A percentile compares a stretch with the other conserved stretches of the same genome.
Conservation (phyloP, 768 basidiomycete species). For the Cubamyces sp. region DNA sequence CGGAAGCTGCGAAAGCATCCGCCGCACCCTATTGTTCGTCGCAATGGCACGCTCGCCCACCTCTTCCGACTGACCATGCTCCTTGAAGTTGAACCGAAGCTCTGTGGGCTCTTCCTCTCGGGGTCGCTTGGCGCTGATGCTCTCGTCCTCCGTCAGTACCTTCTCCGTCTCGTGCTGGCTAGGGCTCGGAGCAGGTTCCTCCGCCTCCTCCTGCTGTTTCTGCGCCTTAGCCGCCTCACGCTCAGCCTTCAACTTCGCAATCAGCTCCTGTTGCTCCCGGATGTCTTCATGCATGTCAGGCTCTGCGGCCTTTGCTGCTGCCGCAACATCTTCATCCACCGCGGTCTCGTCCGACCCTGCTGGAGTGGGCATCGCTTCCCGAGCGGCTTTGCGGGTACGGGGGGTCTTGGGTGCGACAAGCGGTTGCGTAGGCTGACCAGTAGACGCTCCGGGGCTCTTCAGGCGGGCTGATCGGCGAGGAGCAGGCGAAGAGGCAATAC, state of each 20-base stretch:
- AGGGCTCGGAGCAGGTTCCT: slow-evolving; percentile 42
- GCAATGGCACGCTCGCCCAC: slow-evolving; percentile 57
- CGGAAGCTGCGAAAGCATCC: slow-evolving; percentile 53
- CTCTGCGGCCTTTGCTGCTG: slow-evolving; percentile 53
- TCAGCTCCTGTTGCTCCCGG: slow-evolving; percentile 76
- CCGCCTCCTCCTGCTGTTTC: slow-evolving; percentile 29
- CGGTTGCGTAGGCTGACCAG: slow-evolving; percentile 45
- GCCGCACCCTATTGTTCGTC: slow-evolving; percentile 62
- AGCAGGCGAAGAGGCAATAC: slow-evolving; percentile 27
- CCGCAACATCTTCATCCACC: slow-evolving; percentile 56
- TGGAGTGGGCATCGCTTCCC: slow-evolving; percentile 46
- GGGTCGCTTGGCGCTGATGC: slow-evolving; percentile 45
- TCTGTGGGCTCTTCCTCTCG: slow-evolving; percentile 59
- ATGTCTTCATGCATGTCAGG: slow-evolving; percentile 73
- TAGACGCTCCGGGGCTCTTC: slow-evolving; percentile 41
- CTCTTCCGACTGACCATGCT: slow-evolving; percentile 51
- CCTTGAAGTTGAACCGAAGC: slow-evolving; percentile 66
- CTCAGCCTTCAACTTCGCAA: slow-evolving; percentile 70
- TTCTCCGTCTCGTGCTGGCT: slow-evolving; percentile 38
- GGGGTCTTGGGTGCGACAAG: slow-evolving; percentile 38
- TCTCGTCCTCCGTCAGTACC: slow-evolving; percentile 26
- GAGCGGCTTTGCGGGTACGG: slow-evolving; percentile 41
- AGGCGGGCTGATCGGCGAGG: slow-evolving; percentile 49
- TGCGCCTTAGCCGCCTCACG: slow-evolving; percentile 44
- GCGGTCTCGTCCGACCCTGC: slow-evolving; percentile 64